Evolutionary conservation across 768 basidiomycete species (phyloP), one percentile per base, ranked within the genome.

Genomic region (Phanerodontia chrysosporium): DNA sequence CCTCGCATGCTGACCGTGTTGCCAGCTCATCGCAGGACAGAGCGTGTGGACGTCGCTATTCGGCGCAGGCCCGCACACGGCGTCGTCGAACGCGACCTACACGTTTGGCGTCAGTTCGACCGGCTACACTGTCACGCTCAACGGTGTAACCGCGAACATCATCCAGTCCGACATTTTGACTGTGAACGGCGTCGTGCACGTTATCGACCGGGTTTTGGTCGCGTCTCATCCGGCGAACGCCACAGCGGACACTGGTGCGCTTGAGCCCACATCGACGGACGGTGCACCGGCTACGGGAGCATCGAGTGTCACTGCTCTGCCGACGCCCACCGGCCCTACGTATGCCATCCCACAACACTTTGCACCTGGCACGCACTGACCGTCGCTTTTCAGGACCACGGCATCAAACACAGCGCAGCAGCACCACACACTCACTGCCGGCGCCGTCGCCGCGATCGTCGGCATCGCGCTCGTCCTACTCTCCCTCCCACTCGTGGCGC

Each of bases 131-230:
- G 49, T 61, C 48, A 57, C 49, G 9, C 49, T 61, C 18, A 51
- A 61, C 46, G 51, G 49, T 2, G 27, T 57, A 1, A 57, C 60
- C 2, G 55, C 49, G 22, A 57, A 52, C 27, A 61, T 57, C 25
- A 4, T 52, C 8, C 49, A 32, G 42, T 42, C 60, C 3, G 55
- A 61, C 30, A 25, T 51, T 21, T 22, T 61, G 21, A 14, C 27
- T 2, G 35, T 45, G 25, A 61, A 61, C 60, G 55, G 55, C 6
- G 60, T 61, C 14, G 48, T 61, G 8, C 60, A 61, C 44, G 24
- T 61, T 36, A 21, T 61, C 21, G 60, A 61, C 36, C 6, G 7
- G n/a, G 53, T 56, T 1, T 24, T 60, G 16, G 55, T 42, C 39
- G 18, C 8, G 10, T 4, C 39, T 4, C 39, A 6, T 18, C 10